Conservation (phyloP, 23 red algal genomes). For the Gracilaria caudata region DNA sequence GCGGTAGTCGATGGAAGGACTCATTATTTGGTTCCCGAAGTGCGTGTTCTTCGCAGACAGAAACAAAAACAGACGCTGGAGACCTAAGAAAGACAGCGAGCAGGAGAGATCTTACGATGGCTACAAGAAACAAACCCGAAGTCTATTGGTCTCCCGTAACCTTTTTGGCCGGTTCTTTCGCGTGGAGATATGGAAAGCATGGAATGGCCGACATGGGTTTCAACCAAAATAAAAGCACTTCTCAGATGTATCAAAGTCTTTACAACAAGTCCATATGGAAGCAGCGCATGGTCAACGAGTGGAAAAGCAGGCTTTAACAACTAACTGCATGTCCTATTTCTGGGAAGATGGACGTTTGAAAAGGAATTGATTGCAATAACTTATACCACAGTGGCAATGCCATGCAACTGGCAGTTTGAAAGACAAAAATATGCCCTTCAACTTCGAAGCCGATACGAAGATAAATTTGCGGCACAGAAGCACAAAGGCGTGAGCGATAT, state of each 20-base stretch:
- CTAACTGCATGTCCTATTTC: slow-evolving; percentile 11
- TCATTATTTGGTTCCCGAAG: slow-evolving; percentile 4
- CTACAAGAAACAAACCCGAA: slow-evolving; percentile 29
- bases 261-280: background rate
- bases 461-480: background rate
- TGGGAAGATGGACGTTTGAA: slow-evolving; percentile 49
- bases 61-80: slow-evolving; percentile 16
- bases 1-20: background rate
- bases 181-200: slow-evolving; percentile 13
- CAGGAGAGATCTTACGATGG: slow-evolving; percentile 26
- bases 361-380: slow-evolving; percentile 10
- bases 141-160: slow-evolving; percentile 13
- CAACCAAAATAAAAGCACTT: background rate
- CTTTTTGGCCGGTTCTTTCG: slow-evolving; percentile 36
- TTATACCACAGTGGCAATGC: slow-evolving; percentile 13
- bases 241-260: background rate
- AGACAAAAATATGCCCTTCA: slow-evolving; percentile 15
- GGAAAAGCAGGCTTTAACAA: slow-evolving; percentile 28
- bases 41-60: slow-evolving; percentile 43
- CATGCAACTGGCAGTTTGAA: slow-evolving; percentile 46
- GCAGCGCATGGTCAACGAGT: background rate
- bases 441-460: background rate
- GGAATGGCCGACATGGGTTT: slow-evolving; percentile 38
- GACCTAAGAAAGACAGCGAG: background rate
- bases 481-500: no score